These are phyloP conservation scores for Kluyveromyces lactis DNA, from an alignment of 805 yeast species.

Conservation along the genomic window DNA sequence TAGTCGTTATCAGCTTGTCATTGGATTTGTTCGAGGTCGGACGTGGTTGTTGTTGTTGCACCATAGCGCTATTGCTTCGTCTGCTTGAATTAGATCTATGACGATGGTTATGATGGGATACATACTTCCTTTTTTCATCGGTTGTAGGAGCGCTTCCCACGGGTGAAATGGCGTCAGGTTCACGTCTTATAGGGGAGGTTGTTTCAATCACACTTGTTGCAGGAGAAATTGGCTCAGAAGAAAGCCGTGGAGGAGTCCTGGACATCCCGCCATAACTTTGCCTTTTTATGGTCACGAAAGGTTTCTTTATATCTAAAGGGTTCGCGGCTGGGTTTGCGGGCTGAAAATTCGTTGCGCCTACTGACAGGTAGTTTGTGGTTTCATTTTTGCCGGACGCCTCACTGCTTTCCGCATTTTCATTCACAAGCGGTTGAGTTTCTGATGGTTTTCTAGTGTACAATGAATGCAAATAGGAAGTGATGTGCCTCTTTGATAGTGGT, in stretches of 20 bases:
- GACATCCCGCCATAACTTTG: constrained; percentile 4
- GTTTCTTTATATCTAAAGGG: constrained; percentile 56
- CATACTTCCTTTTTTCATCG: background rate
- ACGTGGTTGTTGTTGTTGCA: background rate
- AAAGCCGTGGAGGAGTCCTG: background rate
- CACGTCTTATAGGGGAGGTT: no score
- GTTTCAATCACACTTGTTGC: no score
- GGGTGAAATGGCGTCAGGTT: no score
- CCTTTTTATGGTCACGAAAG: constrained; percentile 59
- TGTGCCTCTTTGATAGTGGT: constrained; percentile 60
- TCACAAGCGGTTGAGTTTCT: constrained; percentile 6
- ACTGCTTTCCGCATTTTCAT: background rate
- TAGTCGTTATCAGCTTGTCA: constrained; percentile 2
- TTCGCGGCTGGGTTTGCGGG: constrained; percentile 56
- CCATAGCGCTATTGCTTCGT: background rate
- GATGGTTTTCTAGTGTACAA: constrained; percentile 39
- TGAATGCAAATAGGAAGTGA: constrained; percentile 59
- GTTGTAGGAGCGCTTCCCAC: no score
- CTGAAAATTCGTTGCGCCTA: constrained; percentile 7
- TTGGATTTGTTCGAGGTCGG: background rate
- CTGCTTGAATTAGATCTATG: background rate
- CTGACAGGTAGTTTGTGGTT: background rate
- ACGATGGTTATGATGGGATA: background rate
- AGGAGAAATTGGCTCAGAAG: background rate
- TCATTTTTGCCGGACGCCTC: background rate